phyloP scores from a whole-genome alignment of 2,329 filamentous ascomycete genomes.

The Dothideomycetes sp. region DNA sequence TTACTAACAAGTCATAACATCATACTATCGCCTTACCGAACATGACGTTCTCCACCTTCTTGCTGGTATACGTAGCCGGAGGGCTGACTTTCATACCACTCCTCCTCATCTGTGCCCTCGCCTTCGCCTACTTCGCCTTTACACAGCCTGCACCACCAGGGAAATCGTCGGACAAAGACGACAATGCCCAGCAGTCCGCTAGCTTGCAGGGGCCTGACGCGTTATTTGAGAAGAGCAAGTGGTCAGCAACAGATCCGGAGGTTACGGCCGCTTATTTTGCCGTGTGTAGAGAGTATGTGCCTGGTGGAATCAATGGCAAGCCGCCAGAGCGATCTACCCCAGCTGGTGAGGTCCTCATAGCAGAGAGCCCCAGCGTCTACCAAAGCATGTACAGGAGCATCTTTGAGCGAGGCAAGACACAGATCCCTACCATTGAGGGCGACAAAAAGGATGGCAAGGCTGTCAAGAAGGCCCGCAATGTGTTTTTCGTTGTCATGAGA shows the following conservation, averaged over 20 bases:
- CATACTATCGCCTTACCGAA: too few relatives aligned
- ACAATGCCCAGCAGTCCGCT: neutral
- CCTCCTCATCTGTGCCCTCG: conserved; percentile 47
- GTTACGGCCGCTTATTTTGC: conserved; percentile 87
- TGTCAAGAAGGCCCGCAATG: conserved; percentile 59
- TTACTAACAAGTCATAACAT: neutral
- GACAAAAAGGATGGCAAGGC: conserved; percentile 38
- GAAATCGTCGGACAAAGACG: conserved; percentile 16
- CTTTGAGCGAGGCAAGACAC: conserved; percentile 64
- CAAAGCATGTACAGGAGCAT: conserved; percentile 97
- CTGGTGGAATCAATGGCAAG: conserved; percentile 84
- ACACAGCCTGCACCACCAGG: conserved; percentile 27
- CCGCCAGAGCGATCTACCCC: conserved; percentile 79
- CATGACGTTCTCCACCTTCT: conserved; percentile 40
- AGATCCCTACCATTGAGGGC: conserved; percentile 42
- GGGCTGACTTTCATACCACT: conserved; percentile 81
- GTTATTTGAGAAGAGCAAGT: conserved; percentile 43
- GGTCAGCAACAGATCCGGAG: conserved; percentile 52
- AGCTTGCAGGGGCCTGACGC: conserved; percentile 17
- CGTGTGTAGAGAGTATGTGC: conserved; percentile 86
- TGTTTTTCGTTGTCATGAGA: conserved; percentile 84
- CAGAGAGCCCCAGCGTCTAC: conserved; percentile 83
- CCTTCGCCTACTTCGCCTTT: conserved; percentile 59
- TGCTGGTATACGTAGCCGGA: conserved; percentile 72
- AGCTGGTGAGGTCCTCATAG: conserved; percentile 55